A percentile compares a stretch with the other conserved stretches of the same genome.
Evolutionary conservation across 1,284 basidiomycete genomes (phyloP).

Genomic region (Entoloma clypeatum): DNA sequence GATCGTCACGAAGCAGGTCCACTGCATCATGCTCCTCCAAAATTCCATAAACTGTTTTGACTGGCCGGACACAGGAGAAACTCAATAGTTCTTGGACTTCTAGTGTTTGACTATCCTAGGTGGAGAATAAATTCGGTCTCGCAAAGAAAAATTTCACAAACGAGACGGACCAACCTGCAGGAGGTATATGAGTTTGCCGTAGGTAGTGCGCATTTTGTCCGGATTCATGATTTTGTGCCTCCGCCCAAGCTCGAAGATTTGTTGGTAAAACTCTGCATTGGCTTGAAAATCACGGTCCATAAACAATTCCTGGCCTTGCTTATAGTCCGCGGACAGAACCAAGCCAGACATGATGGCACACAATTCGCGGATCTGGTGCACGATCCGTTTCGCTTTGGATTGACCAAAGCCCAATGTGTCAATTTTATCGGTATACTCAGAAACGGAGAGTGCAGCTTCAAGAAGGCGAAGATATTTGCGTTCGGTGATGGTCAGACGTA

Average conservation of each 20-base stretch:
- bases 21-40: constrained; percentile 60
- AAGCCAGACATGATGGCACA: constrained; percentile 81
- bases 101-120: constrained; percentile 71
- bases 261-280: constrained; percentile 73
- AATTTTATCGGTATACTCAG: constrained; percentile 83
- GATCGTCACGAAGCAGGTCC: constrained; percentile 68
- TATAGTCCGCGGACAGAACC: constrained; percentile 76
- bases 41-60: constrained; percentile 65
- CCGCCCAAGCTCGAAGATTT: constrained; percentile 74
- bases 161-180: constrained; percentile 56
- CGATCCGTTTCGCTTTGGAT: constrained; percentile 77
- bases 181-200: constrained; percentile 79
- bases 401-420: constrained; percentile 71
- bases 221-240: constrained; percentile 85
- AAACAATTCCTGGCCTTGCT: constrained; percentile 79
- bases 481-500: constrained; percentile 67
- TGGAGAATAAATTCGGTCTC: constrained; percentile 5
- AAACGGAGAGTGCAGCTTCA: constrained; percentile 75
- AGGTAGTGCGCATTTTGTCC: constrained; percentile 83
- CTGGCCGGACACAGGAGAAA: constrained; percentile 71
- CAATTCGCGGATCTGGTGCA: constrained; percentile 76
- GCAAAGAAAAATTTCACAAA: background rate
- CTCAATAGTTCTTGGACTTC: constrained; percentile 73
- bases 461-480: constrained; percentile 77
- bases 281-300: constrained; percentile 70